These are phyloP conservation scores for Tetrahymena borealis DNA, from an alignment of 73 alveolate species.

Conservation along the genomic window DNA sequence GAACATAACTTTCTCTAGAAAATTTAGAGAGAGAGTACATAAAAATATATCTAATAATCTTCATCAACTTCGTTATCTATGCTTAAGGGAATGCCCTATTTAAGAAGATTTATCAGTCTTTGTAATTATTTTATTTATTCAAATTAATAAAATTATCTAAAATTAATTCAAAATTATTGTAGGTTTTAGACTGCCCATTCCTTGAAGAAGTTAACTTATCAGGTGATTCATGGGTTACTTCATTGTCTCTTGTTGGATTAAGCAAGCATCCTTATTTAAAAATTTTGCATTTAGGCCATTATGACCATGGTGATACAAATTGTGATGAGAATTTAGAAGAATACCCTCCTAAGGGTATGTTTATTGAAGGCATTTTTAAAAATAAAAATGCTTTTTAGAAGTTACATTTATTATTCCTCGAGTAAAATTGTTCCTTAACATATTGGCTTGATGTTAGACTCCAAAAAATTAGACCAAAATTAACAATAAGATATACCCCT, in stretches of 20 bases:
- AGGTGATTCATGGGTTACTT: slow-evolving; percentile 37
- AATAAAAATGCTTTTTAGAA: slow-evolving; percentile 10
- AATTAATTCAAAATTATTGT: not conserved
- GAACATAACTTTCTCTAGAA: slow-evolving; percentile 15
- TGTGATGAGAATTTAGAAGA: slow-evolving; percentile 19
- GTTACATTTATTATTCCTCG: slow-evolving; percentile 11
- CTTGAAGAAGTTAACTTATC: slow-evolving; percentile 28
- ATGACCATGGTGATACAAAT: slow-evolving; percentile 35
- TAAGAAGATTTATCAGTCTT: slow-evolving; percentile 24
- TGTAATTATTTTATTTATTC: not conserved
- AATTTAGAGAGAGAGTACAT: slow-evolving; percentile 14
- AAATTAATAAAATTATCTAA: not conserved
- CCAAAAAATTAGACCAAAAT: slow-evolving; percentile 26
- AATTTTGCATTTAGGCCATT: slow-evolving; percentile 31
- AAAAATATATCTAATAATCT: not conserved
- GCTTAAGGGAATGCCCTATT: slow-evolving; percentile 24
- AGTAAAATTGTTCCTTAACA: slow-evolving; percentile 30
- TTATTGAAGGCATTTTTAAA: slow-evolving; percentile 22
- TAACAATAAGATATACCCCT: slow-evolving; percentile 6
- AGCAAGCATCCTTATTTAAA: slow-evolving; percentile 17
- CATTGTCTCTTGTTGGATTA: slow-evolving; percentile 1
- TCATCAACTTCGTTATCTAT: slow-evolving; percentile 5
- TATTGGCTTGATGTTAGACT: slow-evolving; percentile 36
- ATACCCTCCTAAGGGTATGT: slow-evolving; percentile 39
- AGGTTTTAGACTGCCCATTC: slow-evolving; percentile 11